Percentiles rank a stretch among this genome's conserved stretches.
phyloP scores from a whole-genome alignment of 495 filamentous ascomycete genomes.

The Trichocladium uniseriatum region DNA sequence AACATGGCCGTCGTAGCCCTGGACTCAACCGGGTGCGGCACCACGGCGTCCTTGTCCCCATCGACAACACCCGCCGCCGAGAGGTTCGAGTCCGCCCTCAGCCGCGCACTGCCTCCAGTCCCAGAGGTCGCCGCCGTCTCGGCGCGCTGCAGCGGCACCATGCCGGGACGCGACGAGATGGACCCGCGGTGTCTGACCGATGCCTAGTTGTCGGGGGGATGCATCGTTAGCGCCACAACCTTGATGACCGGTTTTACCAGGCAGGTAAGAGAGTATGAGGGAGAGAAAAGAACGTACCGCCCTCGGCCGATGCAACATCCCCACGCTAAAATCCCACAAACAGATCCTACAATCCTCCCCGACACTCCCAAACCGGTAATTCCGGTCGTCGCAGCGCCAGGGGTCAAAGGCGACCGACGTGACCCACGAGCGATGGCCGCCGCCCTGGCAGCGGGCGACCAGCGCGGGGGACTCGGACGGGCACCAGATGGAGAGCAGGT shows the following conservation, averaged over 20 bases:
- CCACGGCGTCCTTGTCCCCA: slow-evolving; percentile 38
- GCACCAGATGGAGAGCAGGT: slow-evolving; percentile 90
- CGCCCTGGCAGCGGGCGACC: slow-evolving; percentile 80
- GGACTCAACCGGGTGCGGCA: slow-evolving; percentile 72
- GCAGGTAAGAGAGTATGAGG: too few species aligned
- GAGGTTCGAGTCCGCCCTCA: slow-evolving; percentile 58
- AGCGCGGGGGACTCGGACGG: slow-evolving; percentile 65
- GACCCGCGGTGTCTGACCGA: slow-evolving; percentile 52
- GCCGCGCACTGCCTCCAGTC: slow-evolving; percentile 30
- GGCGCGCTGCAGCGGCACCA: slow-evolving; percentile 37
- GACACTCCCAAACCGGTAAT: slow-evolving; percentile 90
- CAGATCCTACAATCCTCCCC: slow-evolving; percentile 86
- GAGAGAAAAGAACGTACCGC: slow-evolving; percentile 42
- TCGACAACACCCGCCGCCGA: slow-evolving; percentile 26
- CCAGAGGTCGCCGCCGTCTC: slow-evolving; percentile 41
- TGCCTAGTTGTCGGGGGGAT: too few species aligned
- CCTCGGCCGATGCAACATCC: slow-evolving; percentile 84
- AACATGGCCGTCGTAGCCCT: slow-evolving; percentile 71
- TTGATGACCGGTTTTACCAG: too few species aligned
- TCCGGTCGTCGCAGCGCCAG: slow-evolving; percentile 90
- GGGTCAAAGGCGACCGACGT: slow-evolving; percentile 88
- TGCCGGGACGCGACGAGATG: slow-evolving; percentile 41
- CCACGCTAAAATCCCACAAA: slow-evolving; percentile 95
- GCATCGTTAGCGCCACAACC: slow-evolving; percentile 7
- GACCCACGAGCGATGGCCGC: slow-evolving; percentile 96